Evolutionary conservation across 805 yeast species (phyloP).

Genomic region (Saccharomycopsis schoenii): DNA sequence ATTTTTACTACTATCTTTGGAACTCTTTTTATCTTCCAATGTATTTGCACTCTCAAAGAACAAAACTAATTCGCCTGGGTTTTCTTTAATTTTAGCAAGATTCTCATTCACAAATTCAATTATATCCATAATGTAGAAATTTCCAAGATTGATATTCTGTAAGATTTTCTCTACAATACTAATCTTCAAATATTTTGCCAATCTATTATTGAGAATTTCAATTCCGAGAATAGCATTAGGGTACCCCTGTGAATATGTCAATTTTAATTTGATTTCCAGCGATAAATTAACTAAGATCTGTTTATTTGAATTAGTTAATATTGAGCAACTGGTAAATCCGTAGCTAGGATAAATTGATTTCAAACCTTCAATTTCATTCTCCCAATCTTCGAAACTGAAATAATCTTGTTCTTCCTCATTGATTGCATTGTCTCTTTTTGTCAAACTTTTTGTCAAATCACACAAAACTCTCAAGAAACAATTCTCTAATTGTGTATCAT

Average conservation of each 20-base stretch:
- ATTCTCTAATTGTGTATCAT: constrained; percentile 11
- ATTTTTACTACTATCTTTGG: not conserved
- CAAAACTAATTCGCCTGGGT: constrained; percentile 59
- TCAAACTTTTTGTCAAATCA: not conserved
- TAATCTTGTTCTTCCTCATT: constrained; percentile 22
- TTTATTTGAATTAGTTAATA: not conserved
- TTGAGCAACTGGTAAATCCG: not conserved
- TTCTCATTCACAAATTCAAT: constrained; percentile 72
- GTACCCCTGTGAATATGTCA: constrained; percentile 44
- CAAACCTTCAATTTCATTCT: constrained; percentile 64
- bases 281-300: not conserved
- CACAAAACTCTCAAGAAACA: not conserved
- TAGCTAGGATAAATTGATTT: constrained; percentile 38
- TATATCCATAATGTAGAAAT: constrained; percentile 56
- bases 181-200: constrained; percentile 63
- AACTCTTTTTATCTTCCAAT: constrained; percentile 15
- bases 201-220: constrained; percentile 30
- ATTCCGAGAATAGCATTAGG: constrained; percentile 68
- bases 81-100: constrained; percentile 43
- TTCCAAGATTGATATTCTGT: constrained; percentile 48
- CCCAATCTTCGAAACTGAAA: constrained; percentile 42
- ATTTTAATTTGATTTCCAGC: constrained; percentile 27
- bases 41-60: not conserved
- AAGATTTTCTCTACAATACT: constrained; percentile 42
- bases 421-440: not conserved